Base-by-base conservation (phyloP, 192 early-diverging fungal species). In the Dissophora ornata region DNA sequence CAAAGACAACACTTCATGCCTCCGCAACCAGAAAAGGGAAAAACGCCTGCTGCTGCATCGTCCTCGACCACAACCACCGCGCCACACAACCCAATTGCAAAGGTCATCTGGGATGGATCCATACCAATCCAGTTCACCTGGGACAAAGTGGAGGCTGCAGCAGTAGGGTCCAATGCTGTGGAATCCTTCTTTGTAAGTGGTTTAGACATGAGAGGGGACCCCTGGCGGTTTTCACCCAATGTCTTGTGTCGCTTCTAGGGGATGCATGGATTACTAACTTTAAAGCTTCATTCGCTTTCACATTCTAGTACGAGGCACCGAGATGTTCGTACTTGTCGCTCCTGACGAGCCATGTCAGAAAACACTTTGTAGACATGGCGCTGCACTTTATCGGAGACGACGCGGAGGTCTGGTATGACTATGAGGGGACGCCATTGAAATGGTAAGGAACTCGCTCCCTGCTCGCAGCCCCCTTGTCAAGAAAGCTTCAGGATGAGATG, bases 341-440 rank as follows among this genome's bases (percentile, higher is more conserved):
- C 8, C 55, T 88, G 25, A 87, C 87, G n/a, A 69, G 63, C 44
- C 66, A 81, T 61, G 71, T 89, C 26, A 82, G 86, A 41, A 74
- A 79, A 36, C 68, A 81, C 30, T 86, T 87, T 55, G 75, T 58
- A 4, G 82, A 80, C 32, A 67, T 81, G 54, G 80, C 79, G 3
- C 21, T 86, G 19, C 63, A 75, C 33, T 67, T 84, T 41, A 64
- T 77, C 54, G 86, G 74, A 5, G 61, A 79, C 13, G 84, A 84
- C 60, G 79, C 81, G 3, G 85, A 90, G 18, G 82, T 93, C 4
- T 95, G 93, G 93, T 92, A 89, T 56, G 87, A 89, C 34, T 90
- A 83, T 62, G 81, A 89, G 30, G 87, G 89, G 3, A 84, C 82
- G 64, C 88, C 93, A 19, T 67, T 95, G 29, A 95, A 90, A 67